Percentiles rank a stretch among this genome's conserved stretches.
Evolutionary conservation across 2,329 filamentous ascomycete genomes (phyloP).

Genomic region (Neofusicoccum sp.): DNA sequence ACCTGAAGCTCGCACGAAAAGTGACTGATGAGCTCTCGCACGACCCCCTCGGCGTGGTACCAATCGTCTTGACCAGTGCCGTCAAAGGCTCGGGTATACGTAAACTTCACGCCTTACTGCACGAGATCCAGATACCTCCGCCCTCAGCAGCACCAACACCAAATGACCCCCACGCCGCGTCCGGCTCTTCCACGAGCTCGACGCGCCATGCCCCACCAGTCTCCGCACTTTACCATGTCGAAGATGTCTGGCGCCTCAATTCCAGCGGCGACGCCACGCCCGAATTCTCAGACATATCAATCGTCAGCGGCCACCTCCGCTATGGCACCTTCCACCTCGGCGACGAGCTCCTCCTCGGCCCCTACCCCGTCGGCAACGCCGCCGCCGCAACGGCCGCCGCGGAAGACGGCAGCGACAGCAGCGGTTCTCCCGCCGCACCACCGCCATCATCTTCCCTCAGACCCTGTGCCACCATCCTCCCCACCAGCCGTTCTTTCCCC

Average conservation of each 20-base stretch:
- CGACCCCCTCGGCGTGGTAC: constrained; percentile 59
- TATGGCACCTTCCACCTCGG: constrained; percentile 75
- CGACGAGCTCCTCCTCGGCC: constrained; percentile 75
- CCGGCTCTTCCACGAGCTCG: not conserved
- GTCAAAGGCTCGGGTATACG: constrained; percentile 81
- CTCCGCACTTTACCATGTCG: constrained; percentile 73
- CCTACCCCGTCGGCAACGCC: constrained; percentile 47
- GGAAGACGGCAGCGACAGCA: constrained; percentile 38
- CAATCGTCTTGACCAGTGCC: constrained; percentile 83
- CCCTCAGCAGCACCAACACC: constrained; percentile 43
- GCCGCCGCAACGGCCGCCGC: constrained; percentile 13
- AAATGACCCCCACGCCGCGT: not conserved
- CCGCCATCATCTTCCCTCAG: constrained; percentile 1
- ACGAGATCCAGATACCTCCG: constrained; percentile 65
- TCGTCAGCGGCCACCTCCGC: constrained; percentile 82
- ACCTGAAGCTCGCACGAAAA: constrained; percentile 57
- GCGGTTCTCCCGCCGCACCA: constrained; percentile 21
- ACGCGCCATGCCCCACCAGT: not conserved
- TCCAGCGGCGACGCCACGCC: constrained; percentile 22
- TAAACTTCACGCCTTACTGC: constrained; percentile 76
- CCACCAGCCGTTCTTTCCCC: constrained; percentile 48
- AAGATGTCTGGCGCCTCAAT: constrained; percentile 74
- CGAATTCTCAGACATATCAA: constrained; percentile 39
- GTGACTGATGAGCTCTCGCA: constrained; percentile 34
- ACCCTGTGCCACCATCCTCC: constrained; percentile 28